Evolutionary conservation across 2,329 filamentous ascomycete genomes (phyloP).

Genomic region (Nemania diffusa): DNA sequence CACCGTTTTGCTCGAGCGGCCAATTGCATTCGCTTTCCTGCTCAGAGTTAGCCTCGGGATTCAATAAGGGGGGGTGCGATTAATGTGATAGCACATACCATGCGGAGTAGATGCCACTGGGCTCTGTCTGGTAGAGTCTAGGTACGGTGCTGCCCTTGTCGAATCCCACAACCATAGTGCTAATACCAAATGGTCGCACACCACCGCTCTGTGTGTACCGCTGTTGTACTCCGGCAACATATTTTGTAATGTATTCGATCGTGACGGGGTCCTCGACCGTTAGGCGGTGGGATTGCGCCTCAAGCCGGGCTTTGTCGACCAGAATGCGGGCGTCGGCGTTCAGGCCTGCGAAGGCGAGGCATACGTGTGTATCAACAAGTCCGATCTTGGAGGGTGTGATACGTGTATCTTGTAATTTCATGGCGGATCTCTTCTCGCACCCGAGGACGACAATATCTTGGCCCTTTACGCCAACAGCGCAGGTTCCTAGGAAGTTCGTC

Average conservation of each 20-base stretch:
- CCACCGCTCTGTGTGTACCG: conserved; percentile 98
- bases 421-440: conserved; percentile 98
- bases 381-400: conserved; percentile 99
- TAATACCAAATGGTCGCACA: conserved; percentile 98
- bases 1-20: conserved; percentile 97
- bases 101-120: conserved; percentile 98
- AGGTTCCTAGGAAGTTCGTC: conserved; percentile 74
- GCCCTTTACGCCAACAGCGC: conserved; percentile 97
- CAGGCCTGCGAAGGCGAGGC: conserved; percentile 94
- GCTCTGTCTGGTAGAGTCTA: conserved; percentile 96
- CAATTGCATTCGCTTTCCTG: conserved; percentile 99
- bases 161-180: conserved; percentile 97
- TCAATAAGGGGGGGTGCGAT: background rate
- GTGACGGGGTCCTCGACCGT: conserved; percentile 97
- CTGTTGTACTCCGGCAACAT: conserved; percentile 97
- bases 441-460: conserved; percentile 93
- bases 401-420: conserved; percentile 99
- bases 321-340: conserved; percentile 98
- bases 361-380: conserved; percentile 93
- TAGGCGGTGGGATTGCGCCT: conserved; percentile 96
- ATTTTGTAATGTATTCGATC: conserved; percentile 99
- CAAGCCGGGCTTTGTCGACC: conserved; percentile 96
- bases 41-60: conserved; percentile 29
- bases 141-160: conserved; percentile 91
- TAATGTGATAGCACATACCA: conserved; percentile 71